Percentiles rank a stretch among this genome's conserved stretches.
Conservation (phyloP, 2,329 filamentous ascomycete species). For the Ophiostoma himal-ulmi region DNA sequence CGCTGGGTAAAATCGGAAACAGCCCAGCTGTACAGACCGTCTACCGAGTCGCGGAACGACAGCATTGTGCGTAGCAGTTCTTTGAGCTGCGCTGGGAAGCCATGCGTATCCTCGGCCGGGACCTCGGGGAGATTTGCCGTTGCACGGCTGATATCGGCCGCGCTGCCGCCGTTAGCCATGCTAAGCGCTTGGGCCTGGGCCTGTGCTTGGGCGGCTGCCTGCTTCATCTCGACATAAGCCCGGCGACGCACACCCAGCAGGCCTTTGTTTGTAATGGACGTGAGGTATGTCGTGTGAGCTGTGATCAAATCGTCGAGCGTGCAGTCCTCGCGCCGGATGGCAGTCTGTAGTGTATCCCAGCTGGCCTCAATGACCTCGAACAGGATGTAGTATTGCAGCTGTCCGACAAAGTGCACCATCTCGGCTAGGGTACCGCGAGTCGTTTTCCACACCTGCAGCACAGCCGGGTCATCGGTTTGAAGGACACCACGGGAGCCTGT, state of each 20-base stretch:
- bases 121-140: slow-evolving; percentile 32
- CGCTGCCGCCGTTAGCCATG: slow-evolving; percentile 31
- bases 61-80: slow-evolving; percentile 93
- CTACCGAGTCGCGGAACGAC: slow-evolving; percentile 84
- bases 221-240: slow-evolving; percentile 36
- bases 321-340: slow-evolving; percentile 71
- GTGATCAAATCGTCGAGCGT: slow-evolving; percentile 93
- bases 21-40: slow-evolving; percentile 89
- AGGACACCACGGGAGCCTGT: slow-evolving; percentile 90
- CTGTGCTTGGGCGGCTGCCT: slow-evolving; percentile 32
- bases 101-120: slow-evolving; percentile 59
- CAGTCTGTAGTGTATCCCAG: slow-evolving; percentile 83
- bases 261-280: slow-evolving; percentile 92
- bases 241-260: slow-evolving; percentile 67
- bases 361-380: slow-evolving; percentile 97
- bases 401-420: slow-evolving; percentile 97
- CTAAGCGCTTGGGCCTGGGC: slow-evolving; percentile 56
- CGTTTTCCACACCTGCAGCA: slow-evolving; percentile 79
- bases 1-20: slow-evolving; percentile 88
- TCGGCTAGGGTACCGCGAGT: slow-evolving; percentile 86
- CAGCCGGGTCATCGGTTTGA: slow-evolving; percentile 61
- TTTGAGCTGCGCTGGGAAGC: slow-evolving; percentile 85
- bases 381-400: slow-evolving; percentile 96
- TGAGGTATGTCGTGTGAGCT: slow-evolving; percentile 85
- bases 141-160: slow-evolving; percentile 28